Evolutionary conservation across 2,329 filamentous ascomycete species (phyloP).

Genomic region (Colletotrichum phormii): DNA sequence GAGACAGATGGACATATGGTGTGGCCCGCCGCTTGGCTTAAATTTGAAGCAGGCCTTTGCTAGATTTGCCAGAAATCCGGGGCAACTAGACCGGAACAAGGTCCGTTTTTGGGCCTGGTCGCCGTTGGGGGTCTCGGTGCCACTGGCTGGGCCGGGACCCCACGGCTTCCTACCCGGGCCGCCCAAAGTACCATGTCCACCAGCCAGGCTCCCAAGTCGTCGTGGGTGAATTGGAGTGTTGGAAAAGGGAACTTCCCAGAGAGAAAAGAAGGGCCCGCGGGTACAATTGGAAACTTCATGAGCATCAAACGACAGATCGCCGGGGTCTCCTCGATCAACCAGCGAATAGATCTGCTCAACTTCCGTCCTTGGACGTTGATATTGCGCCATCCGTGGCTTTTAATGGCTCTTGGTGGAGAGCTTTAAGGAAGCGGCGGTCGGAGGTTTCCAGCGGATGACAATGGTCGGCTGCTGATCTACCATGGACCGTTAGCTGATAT

Average conservation of each 20-base stretch:
- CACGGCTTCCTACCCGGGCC: conserved; percentile 37
- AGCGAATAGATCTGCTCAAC: conserved; percentile 24
- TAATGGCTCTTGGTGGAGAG: conserved; percentile 27
- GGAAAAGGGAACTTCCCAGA: conserved; percentile 30
- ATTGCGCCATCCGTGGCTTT: conserved; percentile 33
- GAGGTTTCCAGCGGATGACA: conserved; percentile 20
- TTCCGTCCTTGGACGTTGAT: conserved; percentile 30
- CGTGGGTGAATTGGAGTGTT: conserved; percentile 4
- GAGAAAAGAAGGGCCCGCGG: conserved; percentile 18
- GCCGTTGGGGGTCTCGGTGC: conserved; percentile 27
- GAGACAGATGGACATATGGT: conserved; percentile 21
- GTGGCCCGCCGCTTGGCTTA: conserved; percentile 28
- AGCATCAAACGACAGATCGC: conserved; percentile 34
- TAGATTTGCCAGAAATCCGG: conserved; percentile 36
- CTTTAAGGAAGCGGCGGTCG: background rate
- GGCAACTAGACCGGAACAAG: conserved; percentile 34
- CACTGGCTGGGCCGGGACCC: conserved; percentile 34
- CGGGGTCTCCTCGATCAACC: conserved; percentile 21
- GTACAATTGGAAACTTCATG: conserved; percentile 34
- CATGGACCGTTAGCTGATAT: conserved; percentile 7
- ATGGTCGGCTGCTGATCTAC: conserved; percentile 26
- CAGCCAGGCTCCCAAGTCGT: conserved; percentile 33
- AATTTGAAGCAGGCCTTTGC: conserved; percentile 28
- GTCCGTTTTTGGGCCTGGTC: conserved; percentile 36
- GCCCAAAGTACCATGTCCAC: conserved; percentile 26